phyloP scores from a whole-genome alignment of 2,329 filamentous ascomycete species.

The Penicillium sp. region DNA sequence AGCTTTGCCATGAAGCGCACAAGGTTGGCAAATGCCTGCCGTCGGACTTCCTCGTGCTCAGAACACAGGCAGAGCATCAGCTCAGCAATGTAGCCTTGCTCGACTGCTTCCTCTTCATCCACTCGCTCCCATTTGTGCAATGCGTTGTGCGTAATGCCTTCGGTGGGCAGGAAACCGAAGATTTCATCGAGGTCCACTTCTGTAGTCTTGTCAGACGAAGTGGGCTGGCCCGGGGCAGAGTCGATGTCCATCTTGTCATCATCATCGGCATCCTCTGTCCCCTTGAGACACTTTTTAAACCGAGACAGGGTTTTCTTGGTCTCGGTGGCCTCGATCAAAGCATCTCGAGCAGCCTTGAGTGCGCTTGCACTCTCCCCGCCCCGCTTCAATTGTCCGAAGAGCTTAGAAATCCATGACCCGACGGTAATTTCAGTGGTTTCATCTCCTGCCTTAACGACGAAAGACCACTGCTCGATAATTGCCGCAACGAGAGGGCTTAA shows the following conservation, averaged over 20 bases:
- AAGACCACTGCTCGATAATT: constrained; percentile 73
- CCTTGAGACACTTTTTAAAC: constrained; percentile 39
- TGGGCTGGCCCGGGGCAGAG: constrained; percentile 5
- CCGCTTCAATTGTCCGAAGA: constrained; percentile 53
- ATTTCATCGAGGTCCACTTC: constrained; percentile 49
- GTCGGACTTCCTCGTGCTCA: constrained; percentile 67
- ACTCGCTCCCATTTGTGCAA: constrained; percentile 67
- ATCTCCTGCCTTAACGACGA: constrained; percentile 53
- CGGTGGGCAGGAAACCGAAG: constrained; percentile 49
- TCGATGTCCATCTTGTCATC: constrained; percentile 20
- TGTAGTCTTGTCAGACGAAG: constrained; percentile 8
- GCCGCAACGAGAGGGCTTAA: constrained; percentile 65
- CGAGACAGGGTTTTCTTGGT: constrained; percentile 33
- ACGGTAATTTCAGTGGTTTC: constrained; percentile 46
- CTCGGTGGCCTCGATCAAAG: constrained; percentile 41
- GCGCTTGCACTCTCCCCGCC: constrained; percentile 49
- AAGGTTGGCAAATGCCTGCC: constrained; percentile 57
- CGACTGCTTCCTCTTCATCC: constrained; percentile 70
- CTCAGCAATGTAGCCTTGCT: constrained; percentile 67
- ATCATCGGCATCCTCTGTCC: constrained; percentile 15
- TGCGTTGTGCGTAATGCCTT: constrained; percentile 42
- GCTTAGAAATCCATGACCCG: constrained; percentile 55
- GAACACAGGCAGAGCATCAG: constrained; percentile 74
- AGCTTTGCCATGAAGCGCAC: constrained; percentile 48
- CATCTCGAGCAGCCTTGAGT: constrained; percentile 45